phyloP scores from a whole-genome alignment of 2,329 filamentous ascomycete genomes.

The Epichloe hybrida region DNA sequence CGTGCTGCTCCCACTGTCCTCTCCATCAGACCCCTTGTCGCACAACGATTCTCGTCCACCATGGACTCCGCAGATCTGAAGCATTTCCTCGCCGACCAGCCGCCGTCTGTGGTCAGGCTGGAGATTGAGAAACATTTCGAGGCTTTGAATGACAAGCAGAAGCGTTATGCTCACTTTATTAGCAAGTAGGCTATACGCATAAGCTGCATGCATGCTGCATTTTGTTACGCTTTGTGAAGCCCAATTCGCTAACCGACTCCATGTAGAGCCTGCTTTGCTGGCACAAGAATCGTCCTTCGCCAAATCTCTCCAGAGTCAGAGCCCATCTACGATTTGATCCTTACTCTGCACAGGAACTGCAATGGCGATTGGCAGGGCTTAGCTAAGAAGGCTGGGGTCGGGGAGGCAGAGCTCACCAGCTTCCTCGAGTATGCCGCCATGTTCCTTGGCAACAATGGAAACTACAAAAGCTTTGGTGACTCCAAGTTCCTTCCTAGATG shows the following conservation, averaged over 20 bases:
- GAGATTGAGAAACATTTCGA: conserved; percentile 91
- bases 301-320: conserved; percentile 75
- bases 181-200: conserved; percentile 46
- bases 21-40: background rate
- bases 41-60: conserved; percentile 15
- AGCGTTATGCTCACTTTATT: conserved; percentile 84
- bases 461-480: conserved; percentile 81
- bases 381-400: conserved; percentile 49
- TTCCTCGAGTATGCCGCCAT: conserved; percentile 69
- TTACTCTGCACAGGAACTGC: conserved; percentile 53
- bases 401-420: conserved; percentile 46
- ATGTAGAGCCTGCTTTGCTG: conserved; percentile 58
- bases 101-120: conserved; percentile 75
- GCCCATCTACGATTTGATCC: conserved; percentile 67
- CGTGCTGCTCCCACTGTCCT: background rate
- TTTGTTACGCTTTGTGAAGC: background rate
- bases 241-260: background rate
- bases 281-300: conserved; percentile 63
- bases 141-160: conserved; percentile 58
- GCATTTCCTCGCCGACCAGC: conserved; percentile 83
- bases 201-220: too few species aligned
- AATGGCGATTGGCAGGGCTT: conserved; percentile 59
- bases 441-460: conserved; percentile 69
- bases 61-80: conserved; percentile 49
- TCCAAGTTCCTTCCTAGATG: conserved; percentile 70